phyloP scores from a whole-genome alignment of 202 grass and related monocot species.

The Brachypodium distachyon region DNA sequence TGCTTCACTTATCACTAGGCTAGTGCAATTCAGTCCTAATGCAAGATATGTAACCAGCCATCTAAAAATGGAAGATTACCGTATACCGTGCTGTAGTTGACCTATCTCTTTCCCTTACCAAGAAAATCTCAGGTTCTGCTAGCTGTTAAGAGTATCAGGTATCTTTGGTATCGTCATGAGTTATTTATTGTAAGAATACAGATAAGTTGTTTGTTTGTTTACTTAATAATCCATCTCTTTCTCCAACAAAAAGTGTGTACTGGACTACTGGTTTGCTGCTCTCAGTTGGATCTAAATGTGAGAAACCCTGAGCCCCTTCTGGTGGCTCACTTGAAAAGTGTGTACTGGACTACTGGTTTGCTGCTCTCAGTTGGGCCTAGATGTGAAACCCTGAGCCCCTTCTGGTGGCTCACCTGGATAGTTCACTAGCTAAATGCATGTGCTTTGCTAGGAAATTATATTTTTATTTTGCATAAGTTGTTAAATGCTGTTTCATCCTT shows the following conservation, averaged over 20 bases:
- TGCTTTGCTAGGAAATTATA: too few species aligned
- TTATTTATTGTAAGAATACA: neutral
- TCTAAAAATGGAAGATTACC: conserved; percentile 33
- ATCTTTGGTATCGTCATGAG: neutral
- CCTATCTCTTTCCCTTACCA: conserved; percentile 51
- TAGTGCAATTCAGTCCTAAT: neutral
- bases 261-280: neutral
- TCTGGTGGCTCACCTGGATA: neutral
- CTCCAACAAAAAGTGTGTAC: neutral
- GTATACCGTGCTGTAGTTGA: conserved; percentile 50
- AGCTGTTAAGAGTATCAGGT: conserved; percentile 30
- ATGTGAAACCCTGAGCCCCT: neutral
- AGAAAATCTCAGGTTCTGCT: conserved; percentile 27
- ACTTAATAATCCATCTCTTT: neutral
- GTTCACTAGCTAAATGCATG: too few species aligned
- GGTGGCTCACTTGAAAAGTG: neutral
- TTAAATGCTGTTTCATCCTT: too few species aligned
- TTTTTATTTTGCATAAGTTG: too few species aligned
- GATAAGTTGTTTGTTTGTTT: neutral
- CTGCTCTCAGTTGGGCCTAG: neutral
- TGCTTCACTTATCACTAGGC: neutral
- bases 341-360: neutral
- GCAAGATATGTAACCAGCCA: neutral
- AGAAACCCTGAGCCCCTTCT: neutral
- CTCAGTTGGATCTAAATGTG: neutral